Evolutionary conservation across 177 flowering plant genomes (phyloP).

Genomic region (Vitis hybrid): DNA sequence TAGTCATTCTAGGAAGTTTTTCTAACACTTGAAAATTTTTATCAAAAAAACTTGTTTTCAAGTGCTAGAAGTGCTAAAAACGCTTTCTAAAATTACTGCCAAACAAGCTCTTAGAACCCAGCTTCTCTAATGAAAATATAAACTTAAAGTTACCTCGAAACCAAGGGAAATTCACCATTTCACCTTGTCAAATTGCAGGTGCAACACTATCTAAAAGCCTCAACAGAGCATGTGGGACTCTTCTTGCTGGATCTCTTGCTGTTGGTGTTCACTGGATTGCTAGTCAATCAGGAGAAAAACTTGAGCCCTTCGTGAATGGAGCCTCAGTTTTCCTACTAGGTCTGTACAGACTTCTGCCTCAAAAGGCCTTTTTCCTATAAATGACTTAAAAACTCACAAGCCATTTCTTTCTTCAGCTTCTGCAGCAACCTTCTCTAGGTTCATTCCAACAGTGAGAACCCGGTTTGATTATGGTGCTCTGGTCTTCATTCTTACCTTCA

Average conservation of each 20-base stretch:
- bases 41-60: too few species aligned
- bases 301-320: slow-evolving; percentile 64
- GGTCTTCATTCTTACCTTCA: slow-evolving; percentile 77
- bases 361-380: not conserved
- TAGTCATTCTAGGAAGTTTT: too few species aligned
- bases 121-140: not conserved
- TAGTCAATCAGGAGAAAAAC: slow-evolving; percentile 41
- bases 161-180: not conserved
- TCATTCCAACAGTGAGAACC: slow-evolving; percentile 64
- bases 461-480: slow-evolving; percentile 77
- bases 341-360: slow-evolving; percentile 9
- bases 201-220: slow-evolving; percentile 67
- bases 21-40: too few species aligned
- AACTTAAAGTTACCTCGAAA: not conserved
- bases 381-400: not conserved
- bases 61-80: too few species aligned
- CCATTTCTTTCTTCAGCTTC: slow-evolving; percentile 42
- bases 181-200: slow-evolving; percentile 43
- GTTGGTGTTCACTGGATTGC: slow-evolving; percentile 75
- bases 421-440: slow-evolving; percentile 72
- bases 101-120: too few species aligned
- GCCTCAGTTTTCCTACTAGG: slow-evolving; percentile 64
- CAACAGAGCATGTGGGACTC: slow-evolving; percentile 65
- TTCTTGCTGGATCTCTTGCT: slow-evolving; percentile 63
- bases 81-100: too few species aligned